Base-by-base conservation (phyloP, 352 stramenopile species). In the Phytophthora sp. region DNA sequence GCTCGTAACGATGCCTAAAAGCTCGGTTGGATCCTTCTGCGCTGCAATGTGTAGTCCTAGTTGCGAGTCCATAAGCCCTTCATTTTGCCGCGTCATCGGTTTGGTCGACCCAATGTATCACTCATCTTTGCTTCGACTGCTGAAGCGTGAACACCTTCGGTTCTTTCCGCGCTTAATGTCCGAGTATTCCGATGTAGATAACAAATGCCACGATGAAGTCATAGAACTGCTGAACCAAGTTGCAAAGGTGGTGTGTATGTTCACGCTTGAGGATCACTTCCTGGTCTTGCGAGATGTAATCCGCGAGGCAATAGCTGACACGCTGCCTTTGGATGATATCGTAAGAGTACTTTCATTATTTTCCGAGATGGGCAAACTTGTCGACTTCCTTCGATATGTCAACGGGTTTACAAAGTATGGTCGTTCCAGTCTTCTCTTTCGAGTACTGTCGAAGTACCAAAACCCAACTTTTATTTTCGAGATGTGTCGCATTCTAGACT, bases 401-500 rank as follows among this genome's bases (percentile, higher is more conserved):
- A 51, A 43, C 5, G 73, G 64, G 26, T 59, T 89, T 13, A 38
- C 55, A 1, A 73, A 69, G 9, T 69, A 45, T 13, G 48, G 58
- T 0, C 58, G 64, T 21, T 62, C 52, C 27, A 69, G 52, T 30
- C 53, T 84, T 12, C 69, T 89, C 9, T 89, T 89, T 23, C 74
- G 72, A 15, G 76, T 89, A 11, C 64, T 91, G 5, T 72, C 74
- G 3, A 73, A 75, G 56, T 88, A 73, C 41, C 64, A 75, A 26
- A 68, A 78, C 18, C 79, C 79, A 7, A 55, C 18, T 4, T 88
- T 89, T 34, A 65, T 91, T n/a, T 88, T 87, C 18, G 74, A 82
- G n/a, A 86, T 91, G 67, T 87, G 77, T 34, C 69, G 79, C 11
- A 69, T 89, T 18, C 54, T 88, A 31, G 82, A 91, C 41, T 51